These are phyloP conservation scores for Penicillium polonicum DNA, from an alignment of 2,329 filamentous ascomycete species.

Conservation along the genomic window DNA sequence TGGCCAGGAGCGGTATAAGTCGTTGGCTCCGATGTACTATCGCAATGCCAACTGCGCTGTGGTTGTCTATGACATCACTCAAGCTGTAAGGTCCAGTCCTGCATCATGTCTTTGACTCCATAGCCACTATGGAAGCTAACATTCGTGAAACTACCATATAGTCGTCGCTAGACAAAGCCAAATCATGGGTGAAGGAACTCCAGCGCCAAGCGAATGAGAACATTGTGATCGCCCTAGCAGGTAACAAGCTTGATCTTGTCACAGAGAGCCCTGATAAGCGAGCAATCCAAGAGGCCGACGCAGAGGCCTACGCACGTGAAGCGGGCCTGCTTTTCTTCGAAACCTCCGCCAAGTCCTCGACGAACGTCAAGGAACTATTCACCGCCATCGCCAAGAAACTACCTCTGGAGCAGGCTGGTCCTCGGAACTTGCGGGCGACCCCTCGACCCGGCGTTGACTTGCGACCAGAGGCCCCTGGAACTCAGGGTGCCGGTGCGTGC, in stretches of 20 bases:
- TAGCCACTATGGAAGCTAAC: conserved; percentile 15
- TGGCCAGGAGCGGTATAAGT: conserved; percentile 98
- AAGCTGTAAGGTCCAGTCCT: conserved; percentile 68
- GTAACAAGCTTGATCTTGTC: conserved; percentile 96
- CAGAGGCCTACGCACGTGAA: conserved; percentile 91
- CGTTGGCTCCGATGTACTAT: conserved; percentile 98
- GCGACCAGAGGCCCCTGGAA: conserved; percentile 60
- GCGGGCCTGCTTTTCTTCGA: conserved; percentile 96
- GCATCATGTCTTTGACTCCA: conserved; percentile 3
- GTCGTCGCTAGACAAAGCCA: conserved; percentile 97
- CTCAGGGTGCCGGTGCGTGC: conserved; percentile 60
- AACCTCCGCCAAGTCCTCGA: conserved; percentile 94
- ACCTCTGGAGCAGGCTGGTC: conserved; percentile 92
- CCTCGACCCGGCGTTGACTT: conserved; percentile 66
- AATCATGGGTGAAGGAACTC: conserved; percentile 98
- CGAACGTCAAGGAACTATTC: conserved; percentile 94
- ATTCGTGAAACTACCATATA: conserved; percentile 41
- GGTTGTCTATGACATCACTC: conserved; percentile 98
- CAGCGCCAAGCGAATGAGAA: conserved; percentile 99
- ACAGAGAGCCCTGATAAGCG: conserved; percentile 94
- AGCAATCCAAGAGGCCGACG: conserved; percentile 82
- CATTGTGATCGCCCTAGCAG: conserved; percentile 96
- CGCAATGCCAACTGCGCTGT: conserved; percentile 98
- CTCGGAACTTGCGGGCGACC: conserved; percentile 72
- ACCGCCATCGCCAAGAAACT: conserved; percentile 97